Conservation (phyloP, 2,329 filamentous ascomycete species). For the Aureobasidium melanogenum region DNA sequence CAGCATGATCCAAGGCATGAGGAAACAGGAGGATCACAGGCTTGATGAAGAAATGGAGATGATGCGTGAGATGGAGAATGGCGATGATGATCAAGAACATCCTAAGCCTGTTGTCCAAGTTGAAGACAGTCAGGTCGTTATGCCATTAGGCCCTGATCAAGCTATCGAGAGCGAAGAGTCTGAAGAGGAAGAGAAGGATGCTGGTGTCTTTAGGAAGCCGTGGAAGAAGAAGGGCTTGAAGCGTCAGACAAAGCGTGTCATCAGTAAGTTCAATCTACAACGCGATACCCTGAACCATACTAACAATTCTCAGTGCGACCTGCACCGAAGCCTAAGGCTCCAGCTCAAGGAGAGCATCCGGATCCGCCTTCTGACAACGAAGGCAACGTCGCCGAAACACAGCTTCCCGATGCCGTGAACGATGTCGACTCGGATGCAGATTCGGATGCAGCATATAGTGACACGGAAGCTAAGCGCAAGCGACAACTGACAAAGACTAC, state of each 20-base stretch:
- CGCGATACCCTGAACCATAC: neutral
- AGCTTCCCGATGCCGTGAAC: neutral
- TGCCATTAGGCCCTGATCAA: conserved; percentile 38
- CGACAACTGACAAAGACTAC: neutral
- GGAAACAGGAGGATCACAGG: conserved; percentile 59
- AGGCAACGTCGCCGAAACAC: conserved; percentile 10
- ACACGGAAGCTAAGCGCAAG: conserved; percentile 7
- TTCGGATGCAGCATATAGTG: conserved; percentile 4
- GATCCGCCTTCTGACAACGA: neutral
- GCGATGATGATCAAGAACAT: conserved; percentile 19
- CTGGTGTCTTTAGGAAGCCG: conserved; percentile 50
- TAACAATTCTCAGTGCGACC: conserved; percentile 16
- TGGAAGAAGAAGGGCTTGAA: conserved; percentile 84
- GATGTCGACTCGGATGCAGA: conserved; percentile 1
- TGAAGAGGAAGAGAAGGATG: conserved; percentile 33
- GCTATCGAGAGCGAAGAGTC: conserved; percentile 50
- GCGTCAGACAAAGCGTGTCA: conserved; percentile 61
- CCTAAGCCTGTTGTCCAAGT: conserved; percentile 28
- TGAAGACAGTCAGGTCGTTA: conserved; percentile 34
- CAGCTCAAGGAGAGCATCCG: conserved; percentile 9
- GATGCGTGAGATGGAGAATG: conserved; percentile 59
- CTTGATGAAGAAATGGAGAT: conserved; percentile 68
- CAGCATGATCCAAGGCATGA: conserved; percentile 61
- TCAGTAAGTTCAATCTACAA: conserved; percentile 29
- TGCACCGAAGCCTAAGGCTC: conserved; percentile 22